These are phyloP conservation scores for Colletotrichum truncatum DNA, from an alignment of 2,329 filamentous ascomycete species.

Conservation along the genomic window DNA sequence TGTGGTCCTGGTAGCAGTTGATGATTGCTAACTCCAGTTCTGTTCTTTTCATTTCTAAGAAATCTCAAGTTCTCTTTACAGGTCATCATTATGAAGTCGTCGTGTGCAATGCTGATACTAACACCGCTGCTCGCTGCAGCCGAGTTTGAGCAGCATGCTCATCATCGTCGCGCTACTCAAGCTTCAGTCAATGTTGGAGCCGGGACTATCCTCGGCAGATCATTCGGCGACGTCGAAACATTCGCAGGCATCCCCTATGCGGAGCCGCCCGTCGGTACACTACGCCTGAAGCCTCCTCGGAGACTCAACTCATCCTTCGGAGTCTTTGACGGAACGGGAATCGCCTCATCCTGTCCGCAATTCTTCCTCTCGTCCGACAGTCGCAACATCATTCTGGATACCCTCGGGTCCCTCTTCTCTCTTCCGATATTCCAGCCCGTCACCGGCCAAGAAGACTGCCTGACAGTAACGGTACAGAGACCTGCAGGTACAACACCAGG, in stretches of 20 bases:
- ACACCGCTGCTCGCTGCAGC: not conserved
- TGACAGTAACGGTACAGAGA: slow-evolving; percentile 68
- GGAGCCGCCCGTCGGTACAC: slow-evolving; percentile 69
- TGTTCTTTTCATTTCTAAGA: not conserved
- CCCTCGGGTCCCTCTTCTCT: slow-evolving; percentile 61
- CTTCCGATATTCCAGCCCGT: slow-evolving; percentile 66
- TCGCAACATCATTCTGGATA: slow-evolving; percentile 47
- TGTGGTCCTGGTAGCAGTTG: too few species aligned
- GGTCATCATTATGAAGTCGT: not conserved
- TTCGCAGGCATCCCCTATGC: slow-evolving; percentile 83
- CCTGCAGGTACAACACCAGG: slow-evolving; percentile 63
- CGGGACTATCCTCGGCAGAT: slow-evolving; percentile 64
- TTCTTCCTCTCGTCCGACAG: slow-evolving; percentile 67
- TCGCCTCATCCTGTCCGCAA: slow-evolving; percentile 75
- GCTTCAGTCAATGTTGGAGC: slow-evolving; percentile 64
- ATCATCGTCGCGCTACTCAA: slow-evolving; percentile 27
- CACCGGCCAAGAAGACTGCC: slow-evolving; percentile 70
- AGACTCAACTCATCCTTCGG: slow-evolving; percentile 66
- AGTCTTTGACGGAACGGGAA: slow-evolving; percentile 66
- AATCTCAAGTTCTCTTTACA: not conserved
- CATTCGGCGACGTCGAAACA: slow-evolving; percentile 63
- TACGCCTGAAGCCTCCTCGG: slow-evolving; percentile 76
- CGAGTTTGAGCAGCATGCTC: not conserved
- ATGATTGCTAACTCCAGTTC: not conserved
- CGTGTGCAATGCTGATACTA: not conserved